Conservation (phyloP, 2,329 filamentous ascomycete genomes). For the Fusarium pininemorale region DNA sequence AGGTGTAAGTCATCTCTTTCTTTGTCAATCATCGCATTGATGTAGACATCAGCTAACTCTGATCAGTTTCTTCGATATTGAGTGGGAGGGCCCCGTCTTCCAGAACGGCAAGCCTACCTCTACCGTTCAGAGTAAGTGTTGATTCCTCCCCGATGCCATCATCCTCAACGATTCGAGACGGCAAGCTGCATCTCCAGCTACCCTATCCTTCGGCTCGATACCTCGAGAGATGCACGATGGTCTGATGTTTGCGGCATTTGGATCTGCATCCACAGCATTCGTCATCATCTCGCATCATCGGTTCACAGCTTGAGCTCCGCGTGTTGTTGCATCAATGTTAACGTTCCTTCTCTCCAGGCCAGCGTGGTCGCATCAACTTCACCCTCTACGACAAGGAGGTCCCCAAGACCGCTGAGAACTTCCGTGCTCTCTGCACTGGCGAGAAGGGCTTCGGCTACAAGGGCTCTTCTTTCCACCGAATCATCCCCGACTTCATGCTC, state of each 20-base stretch:
- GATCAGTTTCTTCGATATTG: conserved; percentile 74
- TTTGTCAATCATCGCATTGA: conserved; percentile 8
- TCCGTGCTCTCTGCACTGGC: conserved; percentile 82
- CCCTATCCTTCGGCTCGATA: neutral
- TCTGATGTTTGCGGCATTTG: neutral
- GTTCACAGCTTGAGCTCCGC: neutral
- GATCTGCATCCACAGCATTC: conserved; percentile 5
- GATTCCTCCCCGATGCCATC: conserved; percentile 1
- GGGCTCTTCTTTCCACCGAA: conserved; percentile 88
- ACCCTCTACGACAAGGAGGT: conserved; percentile 86
- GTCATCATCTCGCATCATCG: conserved; percentile 17
- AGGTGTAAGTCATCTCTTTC: conserved; percentile 65
- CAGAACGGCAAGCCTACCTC: conserved; percentile 65
- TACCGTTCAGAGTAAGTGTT: conserved; percentile 66
- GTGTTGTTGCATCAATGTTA: conserved; percentile 17
- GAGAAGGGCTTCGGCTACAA: conserved; percentile 86
- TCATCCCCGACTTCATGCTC: conserved; percentile 94
- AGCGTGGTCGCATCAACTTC: conserved; percentile 86
- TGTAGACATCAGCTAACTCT: conserved; percentile 34
- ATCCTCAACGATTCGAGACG: conserved; percentile 4
- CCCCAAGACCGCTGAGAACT: conserved; percentile 89
- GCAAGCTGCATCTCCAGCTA: neutral
- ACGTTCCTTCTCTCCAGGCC: conserved; percentile 59
- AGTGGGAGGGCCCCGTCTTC: conserved; percentile 78
- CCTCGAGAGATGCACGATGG: neutral